Evolutionary conservation across 768 basidiomycete species (phyloP).

Genomic region (Psilocybe tampanensis): DNA sequence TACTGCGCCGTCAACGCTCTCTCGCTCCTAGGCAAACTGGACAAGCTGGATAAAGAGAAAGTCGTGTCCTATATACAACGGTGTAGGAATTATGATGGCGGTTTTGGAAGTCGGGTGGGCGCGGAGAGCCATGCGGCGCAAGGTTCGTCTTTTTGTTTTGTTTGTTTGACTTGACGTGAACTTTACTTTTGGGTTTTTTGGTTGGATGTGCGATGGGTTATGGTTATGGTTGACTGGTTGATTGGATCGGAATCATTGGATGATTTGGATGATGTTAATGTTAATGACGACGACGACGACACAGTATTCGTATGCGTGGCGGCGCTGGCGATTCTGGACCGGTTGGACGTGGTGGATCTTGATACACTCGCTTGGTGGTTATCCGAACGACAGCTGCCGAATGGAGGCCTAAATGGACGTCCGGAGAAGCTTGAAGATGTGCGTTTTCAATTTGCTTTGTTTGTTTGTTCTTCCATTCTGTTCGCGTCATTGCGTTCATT

Average conservation of each 20-base stretch:
- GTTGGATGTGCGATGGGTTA: not conserved
- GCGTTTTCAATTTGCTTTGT: constrained; percentile 26
- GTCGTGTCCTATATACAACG: constrained; percentile 71
- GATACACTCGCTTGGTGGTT: constrained; percentile 93
- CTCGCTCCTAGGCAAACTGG: constrained; percentile 76
- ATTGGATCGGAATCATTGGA: no score
- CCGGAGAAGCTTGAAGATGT: constrained; percentile 98
- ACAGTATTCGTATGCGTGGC: constrained; percentile 92
- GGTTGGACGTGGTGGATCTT: constrained; percentile 76
- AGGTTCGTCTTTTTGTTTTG: no score
- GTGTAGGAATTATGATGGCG: constrained; percentile 95
- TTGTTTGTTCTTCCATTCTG: no score
- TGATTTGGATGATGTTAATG: no score
- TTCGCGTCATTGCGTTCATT: not conserved
- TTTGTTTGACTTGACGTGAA: no score
- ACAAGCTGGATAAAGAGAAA: constrained; percentile 65
- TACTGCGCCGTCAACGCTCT: constrained; percentile 87
- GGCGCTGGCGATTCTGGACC: constrained; percentile 84
- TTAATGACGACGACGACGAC: no score
- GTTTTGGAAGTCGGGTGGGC: constrained; percentile 82
- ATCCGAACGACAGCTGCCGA: constrained; percentile 89
- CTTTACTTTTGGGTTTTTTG: not conserved
- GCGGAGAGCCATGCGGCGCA: constrained; percentile 94
- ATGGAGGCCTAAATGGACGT: constrained; percentile 94
- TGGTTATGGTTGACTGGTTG: not conserved